These are phyloP conservation scores for Cadophora gregata DNA, from an alignment of 2,329 filamentous ascomycete species.

Conservation along the genomic window DNA sequence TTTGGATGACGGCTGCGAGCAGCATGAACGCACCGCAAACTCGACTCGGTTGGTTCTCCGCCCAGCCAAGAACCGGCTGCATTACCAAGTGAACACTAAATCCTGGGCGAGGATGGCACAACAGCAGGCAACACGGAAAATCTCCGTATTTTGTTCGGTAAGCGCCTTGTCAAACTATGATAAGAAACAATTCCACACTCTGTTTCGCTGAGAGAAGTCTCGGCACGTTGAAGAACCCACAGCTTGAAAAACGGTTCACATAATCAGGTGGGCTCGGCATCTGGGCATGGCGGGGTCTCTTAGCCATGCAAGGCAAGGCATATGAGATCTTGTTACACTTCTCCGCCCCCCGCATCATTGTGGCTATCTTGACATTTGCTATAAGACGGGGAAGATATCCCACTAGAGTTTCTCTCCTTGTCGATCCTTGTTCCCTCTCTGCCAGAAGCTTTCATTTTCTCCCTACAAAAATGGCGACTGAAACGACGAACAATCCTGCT, in stretches of 20 bases:
- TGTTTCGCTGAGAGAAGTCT: background rate
- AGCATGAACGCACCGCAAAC: background rate
- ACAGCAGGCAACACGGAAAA: background rate
- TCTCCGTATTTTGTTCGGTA: background rate
- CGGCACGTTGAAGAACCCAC: background rate
- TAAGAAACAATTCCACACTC: constrained; percentile 1
- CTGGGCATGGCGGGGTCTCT: constrained; percentile 16
- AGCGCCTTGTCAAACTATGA: constrained; percentile 7
- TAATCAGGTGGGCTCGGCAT: background rate
- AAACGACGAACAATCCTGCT: constrained; percentile 1
- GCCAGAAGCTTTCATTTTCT: background rate
- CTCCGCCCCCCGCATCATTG: background rate
- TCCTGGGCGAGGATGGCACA: constrained; percentile 9
- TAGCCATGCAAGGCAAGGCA: background rate
- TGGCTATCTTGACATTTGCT: constrained; percentile 5
- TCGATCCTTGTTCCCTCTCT: background rate
- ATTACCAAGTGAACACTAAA: constrained; percentile 3
- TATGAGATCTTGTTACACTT: background rate
- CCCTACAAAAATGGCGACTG: constrained; percentile 14
- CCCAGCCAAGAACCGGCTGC: constrained; percentile 5
- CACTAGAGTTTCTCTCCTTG: background rate
- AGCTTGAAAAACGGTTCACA: background rate
- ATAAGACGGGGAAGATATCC: constrained; percentile 13
- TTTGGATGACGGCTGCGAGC: background rate
- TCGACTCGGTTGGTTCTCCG: constrained; percentile 10